These are phyloP conservation scores for Keithomyces neogunnii DNA, from an alignment of 2,329 filamentous ascomycete genomes.

Conservation along the genomic window DNA sequence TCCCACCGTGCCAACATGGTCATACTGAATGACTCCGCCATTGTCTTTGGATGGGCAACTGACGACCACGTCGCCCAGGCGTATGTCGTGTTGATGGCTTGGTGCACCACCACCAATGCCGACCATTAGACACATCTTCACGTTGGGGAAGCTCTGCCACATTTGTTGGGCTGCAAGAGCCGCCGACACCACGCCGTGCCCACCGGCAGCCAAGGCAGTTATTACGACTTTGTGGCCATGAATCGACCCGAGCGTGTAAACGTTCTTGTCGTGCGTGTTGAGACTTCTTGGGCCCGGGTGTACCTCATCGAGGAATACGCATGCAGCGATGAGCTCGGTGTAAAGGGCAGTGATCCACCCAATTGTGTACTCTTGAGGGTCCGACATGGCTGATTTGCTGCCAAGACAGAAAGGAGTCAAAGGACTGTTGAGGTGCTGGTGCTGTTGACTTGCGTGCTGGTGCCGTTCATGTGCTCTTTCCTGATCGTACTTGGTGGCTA, in stretches of 20 bases:
- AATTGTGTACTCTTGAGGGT: constrained; percentile 23
- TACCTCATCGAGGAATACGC: constrained; percentile 28
- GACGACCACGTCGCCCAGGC: constrained; percentile 17
- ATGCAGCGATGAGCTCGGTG: constrained; percentile 28
- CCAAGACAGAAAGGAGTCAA: no score
- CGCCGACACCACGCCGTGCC: constrained; percentile 4
- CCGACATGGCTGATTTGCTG: neutral
- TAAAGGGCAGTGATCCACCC: constrained; percentile 35
- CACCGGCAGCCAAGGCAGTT: constrained; percentile 5
- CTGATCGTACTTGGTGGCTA: no score
- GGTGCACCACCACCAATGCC: constrained; percentile 22
- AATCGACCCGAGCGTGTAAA: constrained; percentile 10
- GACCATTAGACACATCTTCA: constrained; percentile 14
- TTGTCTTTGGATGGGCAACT: neutral
- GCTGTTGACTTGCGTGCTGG: no score
- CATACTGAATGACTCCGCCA: constrained; percentile 15
- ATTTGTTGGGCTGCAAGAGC: constrained; percentile 18
- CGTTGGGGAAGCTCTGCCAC: constrained; percentile 18
- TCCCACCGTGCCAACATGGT: constrained; percentile 13
- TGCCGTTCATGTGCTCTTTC: no score
- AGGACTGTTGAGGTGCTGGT: no score
- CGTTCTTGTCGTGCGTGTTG: constrained; percentile 4
- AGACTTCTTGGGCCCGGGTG: constrained; percentile 15
- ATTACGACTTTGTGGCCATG: constrained; percentile 11
- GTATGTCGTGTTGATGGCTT: constrained; percentile 22